Evolutionary conservation across 2,329 filamentous ascomycete species (phyloP).

Genomic region (Cladosporium oxysporum): DNA sequence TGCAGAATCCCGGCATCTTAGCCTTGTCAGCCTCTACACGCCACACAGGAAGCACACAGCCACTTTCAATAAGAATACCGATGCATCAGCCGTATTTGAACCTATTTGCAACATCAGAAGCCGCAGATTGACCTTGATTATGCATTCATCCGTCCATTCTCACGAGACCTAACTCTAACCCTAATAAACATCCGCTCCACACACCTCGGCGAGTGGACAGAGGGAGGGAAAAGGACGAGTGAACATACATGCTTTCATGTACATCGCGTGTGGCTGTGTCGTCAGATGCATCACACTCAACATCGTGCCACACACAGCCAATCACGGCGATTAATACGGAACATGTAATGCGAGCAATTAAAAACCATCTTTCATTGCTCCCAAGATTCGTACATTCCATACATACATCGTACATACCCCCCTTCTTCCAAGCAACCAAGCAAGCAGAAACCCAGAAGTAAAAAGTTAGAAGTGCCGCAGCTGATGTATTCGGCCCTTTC

Average conservation of each 20-base stretch:
- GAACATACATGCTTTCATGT: too few species aligned
- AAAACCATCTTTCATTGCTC: neutral
- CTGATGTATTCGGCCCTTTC: neutral
- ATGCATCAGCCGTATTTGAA: too few species aligned
- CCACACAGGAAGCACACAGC: neutral
- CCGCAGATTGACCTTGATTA: too few species aligned
- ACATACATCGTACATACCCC: neutral
- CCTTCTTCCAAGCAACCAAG: neutral
- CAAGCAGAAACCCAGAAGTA: neutral
- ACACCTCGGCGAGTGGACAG: neutral
- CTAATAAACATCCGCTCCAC: neutral
- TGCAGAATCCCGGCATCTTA: neutral
- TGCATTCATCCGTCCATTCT: neutral
- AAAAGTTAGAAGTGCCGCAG: neutral
- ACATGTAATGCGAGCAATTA: too few species aligned
- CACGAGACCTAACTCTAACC: neutral
- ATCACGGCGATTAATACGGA: neutral
- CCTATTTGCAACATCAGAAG: too few species aligned
- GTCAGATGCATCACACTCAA: neutral
- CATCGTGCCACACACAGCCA: neutral
- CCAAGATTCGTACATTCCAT: neutral
- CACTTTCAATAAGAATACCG: too few species aligned
- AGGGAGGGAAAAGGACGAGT: too few species aligned
- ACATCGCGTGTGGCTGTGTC: neutral
- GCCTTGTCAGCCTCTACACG: neutral